These are phyloP conservation scores for Canavalia gladiata DNA, from an alignment of 306 rosid genomes.

Conservation along the genomic window DNA sequence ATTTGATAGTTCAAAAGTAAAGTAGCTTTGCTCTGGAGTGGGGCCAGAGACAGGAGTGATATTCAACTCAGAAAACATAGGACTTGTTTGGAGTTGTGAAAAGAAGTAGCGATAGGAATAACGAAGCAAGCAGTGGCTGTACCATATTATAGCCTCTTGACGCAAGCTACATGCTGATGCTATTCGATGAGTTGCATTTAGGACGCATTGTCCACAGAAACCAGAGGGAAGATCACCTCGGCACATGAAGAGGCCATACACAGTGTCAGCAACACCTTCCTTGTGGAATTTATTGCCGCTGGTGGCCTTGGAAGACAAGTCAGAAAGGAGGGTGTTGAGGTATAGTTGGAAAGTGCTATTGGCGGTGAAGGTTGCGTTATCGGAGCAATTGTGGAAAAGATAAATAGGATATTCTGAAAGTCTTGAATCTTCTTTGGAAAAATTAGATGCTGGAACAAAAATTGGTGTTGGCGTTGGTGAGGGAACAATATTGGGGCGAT, in stretches of 20 bases:
- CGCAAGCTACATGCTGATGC: not conserved
- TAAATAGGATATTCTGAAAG: not conserved
- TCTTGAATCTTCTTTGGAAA: not conserved
- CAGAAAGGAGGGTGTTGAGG: not conserved
- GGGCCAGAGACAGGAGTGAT: not conserved
- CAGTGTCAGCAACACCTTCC: not conserved
- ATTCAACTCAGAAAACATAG: not conserved
- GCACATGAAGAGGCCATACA: constrained; percentile 40
- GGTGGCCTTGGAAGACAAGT: constrained; percentile 23
- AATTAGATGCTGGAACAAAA: not conserved
- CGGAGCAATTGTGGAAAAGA: not conserved
- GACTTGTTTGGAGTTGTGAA: not conserved
- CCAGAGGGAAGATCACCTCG: not conserved
- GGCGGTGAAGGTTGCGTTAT: not conserved
- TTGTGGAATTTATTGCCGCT: not conserved
- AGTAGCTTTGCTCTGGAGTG: not conserved
- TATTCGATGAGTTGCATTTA: not conserved
- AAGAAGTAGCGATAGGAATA: not conserved
- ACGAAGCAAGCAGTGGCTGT: constrained; percentile 27
- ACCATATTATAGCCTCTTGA: constrained; percentile 17
- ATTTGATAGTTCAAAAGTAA: not conserved
- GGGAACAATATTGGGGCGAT: not conserved
- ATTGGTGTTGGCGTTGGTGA: not conserved
- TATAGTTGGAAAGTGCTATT: not conserved
- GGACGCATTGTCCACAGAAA: not conserved